Conservation (phyloP, 2,329 filamentous ascomycete genomes). For the Emergomyces orientalis region DNA sequence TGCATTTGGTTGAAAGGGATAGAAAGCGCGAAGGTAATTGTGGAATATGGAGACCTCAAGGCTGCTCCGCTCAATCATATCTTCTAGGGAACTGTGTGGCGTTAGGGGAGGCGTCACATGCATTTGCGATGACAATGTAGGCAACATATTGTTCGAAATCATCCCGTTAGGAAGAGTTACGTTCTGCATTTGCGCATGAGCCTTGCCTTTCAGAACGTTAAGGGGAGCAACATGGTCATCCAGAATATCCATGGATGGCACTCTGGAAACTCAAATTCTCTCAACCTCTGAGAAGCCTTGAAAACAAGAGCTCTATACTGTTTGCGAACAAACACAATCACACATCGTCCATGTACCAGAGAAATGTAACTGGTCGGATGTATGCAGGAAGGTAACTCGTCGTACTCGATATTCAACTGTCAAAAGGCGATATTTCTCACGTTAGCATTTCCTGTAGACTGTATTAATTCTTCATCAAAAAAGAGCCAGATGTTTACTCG, state of each 20-base stretch:
- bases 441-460: neutral
- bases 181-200: constrained; percentile 8
- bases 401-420: constrained; percentile 1
- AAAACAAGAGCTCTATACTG: neutral
- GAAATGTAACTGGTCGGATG: neutral
- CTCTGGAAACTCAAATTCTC: neutral
- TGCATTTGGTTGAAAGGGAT: constrained; percentile 75
- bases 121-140: constrained; percentile 20
- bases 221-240: constrained; percentile 15
- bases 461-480: neutral
- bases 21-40: constrained; percentile 90
- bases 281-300: neutral
- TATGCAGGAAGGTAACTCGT: neutral
- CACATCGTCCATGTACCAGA: constrained; percentile 1
- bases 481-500: neutral
- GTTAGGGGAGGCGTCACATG: constrained; percentile 72
- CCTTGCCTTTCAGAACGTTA: constrained; percentile 12
- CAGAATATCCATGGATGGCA: constrained; percentile 11
- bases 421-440: too few relatives aligned
- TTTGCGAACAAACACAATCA: neutral
- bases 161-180: constrained; percentile 6
- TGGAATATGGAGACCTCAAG: constrained; percentile 62
- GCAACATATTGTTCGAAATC: constrained; percentile 12
- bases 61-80: constrained; percentile 38
- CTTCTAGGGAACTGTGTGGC: constrained; percentile 55